A percentile compares a stretch with the other conserved stretches of the same genome.
Conservation (phyloP, 805 yeast species). For the Candida michaelii region DNA sequence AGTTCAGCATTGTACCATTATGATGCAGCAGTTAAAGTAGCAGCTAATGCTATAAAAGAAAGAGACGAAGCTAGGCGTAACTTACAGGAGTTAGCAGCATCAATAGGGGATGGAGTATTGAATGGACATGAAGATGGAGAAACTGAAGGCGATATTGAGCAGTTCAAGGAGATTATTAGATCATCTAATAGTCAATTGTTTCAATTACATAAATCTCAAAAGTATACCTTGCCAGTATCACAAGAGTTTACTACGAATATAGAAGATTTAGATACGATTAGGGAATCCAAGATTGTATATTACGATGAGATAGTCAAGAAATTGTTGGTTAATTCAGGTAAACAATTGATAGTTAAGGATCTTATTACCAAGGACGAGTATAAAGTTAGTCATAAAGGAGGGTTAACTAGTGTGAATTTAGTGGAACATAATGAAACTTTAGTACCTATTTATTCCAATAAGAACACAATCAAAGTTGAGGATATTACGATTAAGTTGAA, state of each 20-base stretch:
- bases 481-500: conserved; percentile 8
- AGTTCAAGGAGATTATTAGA: conserved; percentile 23
- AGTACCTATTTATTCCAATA: conserved; percentile 22
- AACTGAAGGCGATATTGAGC: conserved; percentile 6
- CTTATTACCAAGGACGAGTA: conserved; percentile 10
- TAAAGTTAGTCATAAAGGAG: conserved; percentile 18
- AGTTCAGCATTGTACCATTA: conserved; percentile 77
- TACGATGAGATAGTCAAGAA: conserved; percentile 12
- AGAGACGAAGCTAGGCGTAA: conserved; percentile 73
- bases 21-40: conserved; percentile 89
- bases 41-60: conserved; percentile 71
- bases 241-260: conserved; percentile 14
- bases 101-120: conserved; percentile 29
- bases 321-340: conserved; percentile 12
- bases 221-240: conserved; percentile 21
- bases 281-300: conserved; percentile 7
- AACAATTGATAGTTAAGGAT: conserved; percentile 9
- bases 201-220: conserved; percentile 35
- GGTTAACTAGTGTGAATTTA: conserved; percentile 15
- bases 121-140: conserved; percentile 7
- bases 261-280: background rate
- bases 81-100: conserved; percentile 51
- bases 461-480: conserved; percentile 17
- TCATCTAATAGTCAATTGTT: conserved; percentile 34
- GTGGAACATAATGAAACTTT: conserved; percentile 12